These are phyloP conservation scores for Actinomucor elegans DNA, from an alignment of 371 early-diverging fungal genomes.

Conservation along the genomic window DNA sequence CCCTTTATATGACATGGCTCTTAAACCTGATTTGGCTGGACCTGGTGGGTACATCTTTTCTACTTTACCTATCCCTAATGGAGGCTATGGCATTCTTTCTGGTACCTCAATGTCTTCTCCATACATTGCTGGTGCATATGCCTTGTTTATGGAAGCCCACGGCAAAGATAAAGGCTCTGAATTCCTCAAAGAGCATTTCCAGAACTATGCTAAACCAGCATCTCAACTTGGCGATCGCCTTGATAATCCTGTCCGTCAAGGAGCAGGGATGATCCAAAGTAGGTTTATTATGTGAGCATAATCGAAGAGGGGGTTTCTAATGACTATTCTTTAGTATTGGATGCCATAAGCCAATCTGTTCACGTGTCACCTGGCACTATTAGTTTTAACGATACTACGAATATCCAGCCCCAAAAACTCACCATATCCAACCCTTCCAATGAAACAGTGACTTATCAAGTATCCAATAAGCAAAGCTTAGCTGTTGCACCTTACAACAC, in stretches of 20 bases:
- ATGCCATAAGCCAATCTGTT: constrained; percentile 55
- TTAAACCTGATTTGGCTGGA: constrained; percentile 59
- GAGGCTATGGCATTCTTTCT: constrained; percentile 54
- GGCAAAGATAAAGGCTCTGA: constrained; percentile 17
- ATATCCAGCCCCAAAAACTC: constrained; percentile 19
- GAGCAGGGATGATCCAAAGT: constrained; percentile 77
- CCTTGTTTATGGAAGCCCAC: constrained; percentile 52
- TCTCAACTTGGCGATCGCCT: constrained; percentile 14
- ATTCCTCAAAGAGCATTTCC: constrained; percentile 34
- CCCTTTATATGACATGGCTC: constrained; percentile 25
- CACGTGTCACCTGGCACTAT: constrained; percentile 64
- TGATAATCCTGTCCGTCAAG: constrained; percentile 58
- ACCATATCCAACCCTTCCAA: constrained; percentile 56
- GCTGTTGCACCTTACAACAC: constrained; percentile 45
- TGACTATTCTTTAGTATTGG: constrained; percentile 31
- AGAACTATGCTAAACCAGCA: constrained; percentile 50
- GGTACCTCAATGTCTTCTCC: constrained; percentile 72
- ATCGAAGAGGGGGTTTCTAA: background rate
- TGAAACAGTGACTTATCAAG: constrained; percentile 42
- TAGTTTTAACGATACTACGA: constrained; percentile 70
- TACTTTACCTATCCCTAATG: constrained; percentile 44
- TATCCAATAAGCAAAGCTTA: constrained; percentile 32
- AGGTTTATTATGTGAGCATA: background rate
- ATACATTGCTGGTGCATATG: constrained; percentile 66
- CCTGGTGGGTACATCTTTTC: constrained; percentile 71